Evolutionary conservation across 139 green algal genomes (phyloP), one percentile per base, ranked within the genome.

Genomic region (Chlamydomonas asymmetrica): DNA sequence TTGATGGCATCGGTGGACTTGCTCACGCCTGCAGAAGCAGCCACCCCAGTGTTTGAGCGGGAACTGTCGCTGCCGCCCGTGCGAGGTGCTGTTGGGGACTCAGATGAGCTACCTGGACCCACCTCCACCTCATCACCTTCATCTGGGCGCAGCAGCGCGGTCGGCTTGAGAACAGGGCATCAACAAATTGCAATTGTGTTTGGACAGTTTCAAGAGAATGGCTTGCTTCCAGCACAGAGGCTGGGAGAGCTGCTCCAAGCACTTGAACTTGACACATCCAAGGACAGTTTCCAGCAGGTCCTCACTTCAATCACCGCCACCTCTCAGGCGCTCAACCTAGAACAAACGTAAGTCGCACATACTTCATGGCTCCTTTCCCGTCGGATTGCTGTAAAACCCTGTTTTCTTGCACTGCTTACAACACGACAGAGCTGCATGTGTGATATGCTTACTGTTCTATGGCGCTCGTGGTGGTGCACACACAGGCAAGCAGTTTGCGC

Each of bases 151-250:
- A n/a, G n/a, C n/a, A n/a, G n/a, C n/a, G n/a, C n/a, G n/a, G n/a
- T n/a, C n/a, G n/a, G n/a, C n/a, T n/a, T n/a, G n/a, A n/a, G n/a
- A n/a, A n/a, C n/a, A n/a, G n/a, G n/a, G n/a, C n/a, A n/a, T n/a
- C n/a, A n/a, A n/a, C n/a, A n/a, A n/a, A n/a, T n/a, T n/a, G n/a
- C n/a, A n/a, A n/a, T n/a, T n/a, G n/a, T n/a, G n/a, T n/a, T n/a
- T n/a, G n/a, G n/a, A n/a, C n/a, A n/a, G n/a, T n/a, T n/a, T n/a
- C 5, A 68, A 25, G 40, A 76, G 31, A 57, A 76, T 25, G 70
- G 70, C 4, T 61, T 22, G 3, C 56, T 76, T 3, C 8, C 57
- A 7, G 57, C 67, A 1, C 45, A 39, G 3, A 7, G 31, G 6
- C 39, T 76, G 18, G 31, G 37, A 10, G 57, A 31, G 9, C 41